A percentile compares a stretch with the other conserved stretches of the same genome.
These are phyloP conservation scores for Cucurbita ficifolia DNA, from an alignment of 306 rosid genomes.

Conservation along the genomic window DNA sequence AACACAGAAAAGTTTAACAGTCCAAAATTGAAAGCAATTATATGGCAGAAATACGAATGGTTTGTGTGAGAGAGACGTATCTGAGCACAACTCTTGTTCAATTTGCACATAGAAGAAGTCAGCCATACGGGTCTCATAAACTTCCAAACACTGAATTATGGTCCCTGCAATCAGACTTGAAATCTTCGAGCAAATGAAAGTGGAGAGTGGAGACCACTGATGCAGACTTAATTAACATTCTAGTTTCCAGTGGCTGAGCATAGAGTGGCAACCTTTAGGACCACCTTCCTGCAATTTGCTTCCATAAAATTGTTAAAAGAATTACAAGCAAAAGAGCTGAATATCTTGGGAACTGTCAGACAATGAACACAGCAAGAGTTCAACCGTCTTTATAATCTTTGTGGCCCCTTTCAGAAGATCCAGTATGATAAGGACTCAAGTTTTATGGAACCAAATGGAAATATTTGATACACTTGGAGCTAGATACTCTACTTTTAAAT, in stretches of 20 bases:
- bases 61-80: conserved; percentile 7
- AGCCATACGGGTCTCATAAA: neutral
- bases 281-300: conserved; percentile 12
- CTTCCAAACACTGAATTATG: neutral
- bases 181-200: neutral
- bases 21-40: neutral
- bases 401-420: conserved; percentile 3
- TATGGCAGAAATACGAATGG: neutral
- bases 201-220: conserved; percentile 10
- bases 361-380: neutral
- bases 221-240: conserved; percentile 7
- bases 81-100: conserved; percentile 2
- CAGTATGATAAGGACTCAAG: neutral
- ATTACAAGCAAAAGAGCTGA: neutral
- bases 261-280: conserved; percentile 5
- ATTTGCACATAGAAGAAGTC: neutral
- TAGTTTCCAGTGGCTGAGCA: conserved; percentile 5
- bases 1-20: neutral
- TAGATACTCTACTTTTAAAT: neutral
- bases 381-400: neutral
- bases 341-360: neutral
- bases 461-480: neutral
- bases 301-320: neutral
- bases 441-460: neutral
- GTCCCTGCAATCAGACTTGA: conserved; percentile 7